Base-by-base conservation (phyloP, 2,329 filamentous ascomycete genomes). In the Karstenula rhodostoma region DNA sequence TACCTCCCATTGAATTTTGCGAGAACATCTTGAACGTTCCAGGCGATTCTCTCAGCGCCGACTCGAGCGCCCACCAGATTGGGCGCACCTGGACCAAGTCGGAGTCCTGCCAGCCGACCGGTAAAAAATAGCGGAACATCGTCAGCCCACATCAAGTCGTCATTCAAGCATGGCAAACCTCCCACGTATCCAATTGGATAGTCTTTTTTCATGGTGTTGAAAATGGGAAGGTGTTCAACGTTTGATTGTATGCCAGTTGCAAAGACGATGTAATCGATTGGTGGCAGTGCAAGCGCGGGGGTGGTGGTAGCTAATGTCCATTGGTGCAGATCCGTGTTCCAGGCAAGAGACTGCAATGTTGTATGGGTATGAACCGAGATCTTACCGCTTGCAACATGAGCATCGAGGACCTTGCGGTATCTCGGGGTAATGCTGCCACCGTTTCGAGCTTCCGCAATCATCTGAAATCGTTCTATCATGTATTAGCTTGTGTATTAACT, bases 361-460 rank as follows among this genome's bases (percentile, higher is more conserved):
- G 89, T 92, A 55, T 85, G 77, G 0, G 85, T 85, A 57, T 86
- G 82, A 8, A 92, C 77, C 8, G 81, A 80, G 2, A 91, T 77
- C 12, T 81, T 81, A 0, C 85, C 83, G 0, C 78, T 72, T 0
- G 83, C 77, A 1, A 86, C 74, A 68, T 91, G 87, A 6, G 84
- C 79, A 72, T 89, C 87, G 7, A 93, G 77, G n/a, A 87, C 82
- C 72, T 89, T 91, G 63, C 87, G 80, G 74, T 88, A 93, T 0
- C 82, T 80, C 0, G 90, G 88, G 4, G 88, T 93, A 65, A 94
- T 86, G 74, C 89, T 93, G n/a, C 91, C 91, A 2, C 92, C 92
- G 17, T 89, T 88, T 7, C 90, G 84, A 0, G 91, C 91, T 47
- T 81, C 77, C 64, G 84, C 82, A 63, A 91, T 84, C 76, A 91